These are phyloP conservation scores for Mortierella sp. DNA, from an alignment of 371 early-diverging fungal species.

Conservation along the genomic window DNA sequence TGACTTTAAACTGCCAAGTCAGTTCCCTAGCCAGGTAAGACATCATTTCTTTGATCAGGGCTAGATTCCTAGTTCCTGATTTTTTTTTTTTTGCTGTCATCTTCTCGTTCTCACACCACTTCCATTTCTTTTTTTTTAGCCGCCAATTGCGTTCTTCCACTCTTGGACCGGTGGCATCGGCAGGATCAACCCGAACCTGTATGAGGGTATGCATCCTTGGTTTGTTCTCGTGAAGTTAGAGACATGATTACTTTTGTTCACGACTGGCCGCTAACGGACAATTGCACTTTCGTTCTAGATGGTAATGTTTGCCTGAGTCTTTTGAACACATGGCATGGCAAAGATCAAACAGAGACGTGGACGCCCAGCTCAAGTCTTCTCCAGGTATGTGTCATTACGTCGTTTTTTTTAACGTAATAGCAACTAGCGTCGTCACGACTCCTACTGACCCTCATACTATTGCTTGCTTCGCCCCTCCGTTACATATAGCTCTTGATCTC, in stretches of 20 bases:
- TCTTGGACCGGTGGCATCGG: constrained; percentile 66
- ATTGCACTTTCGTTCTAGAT: constrained; percentile 29
- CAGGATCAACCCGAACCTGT: constrained; percentile 66
- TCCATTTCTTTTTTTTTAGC: constrained; percentile 20
- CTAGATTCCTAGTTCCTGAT: too few relatives aligned
- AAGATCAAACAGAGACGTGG: constrained; percentile 66
- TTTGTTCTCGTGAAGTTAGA: background rate
- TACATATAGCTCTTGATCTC: constrained; percentile 60
- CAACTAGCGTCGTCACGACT: too few relatives aligned
- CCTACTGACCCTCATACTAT: too few relatives aligned
- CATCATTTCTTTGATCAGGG: background rate
- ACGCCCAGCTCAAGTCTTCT: constrained; percentile 59
- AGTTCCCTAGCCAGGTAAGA: constrained; percentile 57
- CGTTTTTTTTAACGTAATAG: too few relatives aligned
- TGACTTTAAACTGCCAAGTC: constrained; percentile 61
- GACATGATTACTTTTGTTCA: background rate
- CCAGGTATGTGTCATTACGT: constrained; percentile 56
- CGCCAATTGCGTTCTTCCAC: constrained; percentile 63
- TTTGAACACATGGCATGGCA: constrained; percentile 69
- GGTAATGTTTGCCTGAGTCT: constrained; percentile 67
- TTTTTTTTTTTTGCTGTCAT: background rate
- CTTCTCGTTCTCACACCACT: background rate
- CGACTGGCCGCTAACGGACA: background rate
- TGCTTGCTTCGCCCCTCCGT: too few relatives aligned
- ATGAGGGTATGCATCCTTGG: constrained; percentile 51